Evolutionary conservation across 2,329 filamentous ascomycete genomes (phyloP), one percentile per base, ranked within the genome.

Genomic region (Metarhizium album): DNA sequence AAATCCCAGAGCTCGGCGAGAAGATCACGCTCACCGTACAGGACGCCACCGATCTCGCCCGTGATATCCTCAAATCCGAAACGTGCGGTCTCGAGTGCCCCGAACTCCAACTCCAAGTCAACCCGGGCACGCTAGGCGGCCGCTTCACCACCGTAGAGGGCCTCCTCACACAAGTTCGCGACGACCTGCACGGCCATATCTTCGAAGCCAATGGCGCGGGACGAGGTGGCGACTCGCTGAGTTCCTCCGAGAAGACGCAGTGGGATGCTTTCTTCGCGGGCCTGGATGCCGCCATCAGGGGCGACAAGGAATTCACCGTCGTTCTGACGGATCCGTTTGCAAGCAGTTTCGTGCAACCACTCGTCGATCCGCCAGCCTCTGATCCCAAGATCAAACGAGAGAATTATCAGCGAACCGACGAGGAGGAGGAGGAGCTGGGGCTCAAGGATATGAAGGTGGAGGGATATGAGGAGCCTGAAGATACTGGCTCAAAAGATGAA

Each of bases 81-180:
- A 93, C 86, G 24, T 97, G 93, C 64, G 84, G 82, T 13, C 76
- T 98, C 54, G 81, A 84, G 61, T 95, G 90, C 65, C 86, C 89
- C 0, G 90, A 98, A 64, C 82, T 97, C 18, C 81, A 84, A 58
- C 82, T 98, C 11, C 81, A 83, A 49, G 89, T 97, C 56, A 90
- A 95, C 68, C 90, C 91, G 0, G 93, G 93, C 51, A 98, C 93
- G 0, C 81, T 98, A 18, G 93, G 93, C 54, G 93, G 93, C 18
- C 84, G 93, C 52, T 98, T 98, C 74, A 98, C 93, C 20, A 98
- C 93, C 0, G 84, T 98, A 20, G 93, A 98, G 68, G 93, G 93
- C 54, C 80, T 97, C 20, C 75, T 97, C 50, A 93, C 89, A 0
- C 88, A 98, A 65, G 87, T 98, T 53, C 86, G 90, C 55, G 84